Evolutionary conservation across 2,329 filamentous ascomycete genomes (phyloP).

Genomic region (Plectosphaerella cucumerina): DNA sequence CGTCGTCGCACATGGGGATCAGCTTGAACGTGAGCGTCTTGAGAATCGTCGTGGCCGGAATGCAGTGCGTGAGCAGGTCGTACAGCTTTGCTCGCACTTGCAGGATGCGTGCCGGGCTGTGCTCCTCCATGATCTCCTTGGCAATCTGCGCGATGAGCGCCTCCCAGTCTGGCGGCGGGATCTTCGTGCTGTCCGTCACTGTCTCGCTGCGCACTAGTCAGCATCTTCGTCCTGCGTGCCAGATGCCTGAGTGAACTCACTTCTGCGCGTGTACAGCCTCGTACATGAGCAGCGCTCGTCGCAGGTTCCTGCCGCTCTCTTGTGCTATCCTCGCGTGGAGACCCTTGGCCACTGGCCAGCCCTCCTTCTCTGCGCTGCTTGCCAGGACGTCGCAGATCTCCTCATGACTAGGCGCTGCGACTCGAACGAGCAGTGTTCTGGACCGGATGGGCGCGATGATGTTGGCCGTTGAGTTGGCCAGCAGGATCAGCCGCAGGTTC

Average conservation of each 20-base stretch:
- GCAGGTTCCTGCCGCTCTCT: conserved; percentile 86
- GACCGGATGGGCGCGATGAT: conserved; percentile 98
- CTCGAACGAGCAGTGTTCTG: conserved; percentile 84
- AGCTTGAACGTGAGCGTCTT: conserved; percentile 95
- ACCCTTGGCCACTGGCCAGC: conserved; percentile 70
- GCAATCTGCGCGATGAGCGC: conserved; percentile 84
- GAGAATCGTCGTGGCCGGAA: conserved; percentile 88
- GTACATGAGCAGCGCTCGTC: conserved; percentile 90
- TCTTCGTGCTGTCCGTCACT: conserved; percentile 79
- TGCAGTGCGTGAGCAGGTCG: conserved; percentile 94
- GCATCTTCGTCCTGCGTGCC: conserved; percentile 4
- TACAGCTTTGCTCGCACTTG: conserved; percentile 92
- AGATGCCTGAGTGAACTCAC: conserved; percentile 45
- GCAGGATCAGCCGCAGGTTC: conserved; percentile 83
- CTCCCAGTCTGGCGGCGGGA: conserved; percentile 96
- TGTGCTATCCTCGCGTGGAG: conserved; percentile 82
- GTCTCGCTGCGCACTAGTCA: conserved; percentile 64
- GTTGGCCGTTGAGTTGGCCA: conserved; percentile 95
- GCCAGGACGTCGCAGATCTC: conserved; percentile 81
- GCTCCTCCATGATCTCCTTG: conserved; percentile 89
- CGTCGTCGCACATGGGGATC: conserved; percentile 81
- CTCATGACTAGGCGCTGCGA: conserved; percentile 79
- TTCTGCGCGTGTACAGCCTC: conserved; percentile 97
- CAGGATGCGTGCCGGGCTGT: conserved; percentile 83
- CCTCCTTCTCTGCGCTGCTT: conserved; percentile 69